Base-by-base conservation (phyloP, 768 basidiomycete species). In the Tylopilus sp. region DNA sequence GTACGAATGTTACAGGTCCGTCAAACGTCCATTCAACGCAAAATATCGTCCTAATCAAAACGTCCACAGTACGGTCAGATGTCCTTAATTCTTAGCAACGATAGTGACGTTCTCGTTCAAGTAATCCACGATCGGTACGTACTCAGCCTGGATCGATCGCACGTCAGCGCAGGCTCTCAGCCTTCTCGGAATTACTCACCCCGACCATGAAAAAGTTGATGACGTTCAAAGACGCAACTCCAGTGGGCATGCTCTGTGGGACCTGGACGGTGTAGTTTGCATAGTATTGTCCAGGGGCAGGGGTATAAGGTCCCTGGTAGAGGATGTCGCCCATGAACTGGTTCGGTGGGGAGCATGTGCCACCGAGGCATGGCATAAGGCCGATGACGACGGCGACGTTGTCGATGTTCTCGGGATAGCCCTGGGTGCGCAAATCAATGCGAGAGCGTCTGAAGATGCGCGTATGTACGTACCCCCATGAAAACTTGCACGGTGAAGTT, bases 141-240 rank as follows among this genome's bases (percentile, higher is more conserved):
- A 58, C 8, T 29, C 34, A 0, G 48, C 58, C 66, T 67, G 46
- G 0, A 44, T 3, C 36, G 36, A 19, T 10, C 36, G n/a, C 14
- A 13, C 21, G 14, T 57, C n/a, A 64, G 31, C 49, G 21, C 25
- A 8, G 2, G 31, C 22, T 13, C 12, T 21, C 12, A 24, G 14
- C n/a, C 19, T 8, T 19, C 3, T 6, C 17, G 17, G 38, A 34
- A 47, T 3, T 14, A 68, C 75, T 62, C 57, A 78, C 76, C 52
- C 76, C 77, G 19, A 75, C 65, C 54, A 78, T 59, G 26, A 70
- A 60, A 0, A 74, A 54, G 58, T 75, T 72, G 44, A 69, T 67
- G 7, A 72, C 70, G 13, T 67, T 69, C 42, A 78, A 54, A 45
- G 71, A 70, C 12, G 71, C 72, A 0, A n/a, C 10, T 3, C 72